phyloP scores from a whole-genome alignment of 1,284 basidiomycete genomes.

The Athelia sp. region DNA sequence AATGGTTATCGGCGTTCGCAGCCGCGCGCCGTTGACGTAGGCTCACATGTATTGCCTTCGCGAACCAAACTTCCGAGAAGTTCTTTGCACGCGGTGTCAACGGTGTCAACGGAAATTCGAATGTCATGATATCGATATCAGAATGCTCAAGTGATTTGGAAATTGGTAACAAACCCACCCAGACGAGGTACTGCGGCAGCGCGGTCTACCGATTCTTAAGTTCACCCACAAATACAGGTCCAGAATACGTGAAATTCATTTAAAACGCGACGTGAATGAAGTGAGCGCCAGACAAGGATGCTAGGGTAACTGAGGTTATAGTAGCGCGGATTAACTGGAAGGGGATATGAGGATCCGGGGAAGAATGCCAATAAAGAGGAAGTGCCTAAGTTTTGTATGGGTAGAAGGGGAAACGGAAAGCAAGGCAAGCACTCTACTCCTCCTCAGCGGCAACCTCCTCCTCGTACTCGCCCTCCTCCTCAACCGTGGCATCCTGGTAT shows the following conservation, averaged over 20 bases:
- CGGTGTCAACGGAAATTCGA: too few relatives aligned
- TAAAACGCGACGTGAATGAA: constrained; percentile 1
- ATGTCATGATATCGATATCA: too few relatives aligned
- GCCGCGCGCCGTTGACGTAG: too few relatives aligned
- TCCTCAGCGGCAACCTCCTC: constrained; percentile 62
- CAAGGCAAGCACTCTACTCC: constrained; percentile 34
- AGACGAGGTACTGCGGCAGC: too few relatives aligned
- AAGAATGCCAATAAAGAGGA: constrained; percentile 22
- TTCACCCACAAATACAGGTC: neutral
- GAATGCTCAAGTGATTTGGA: too few relatives aligned
- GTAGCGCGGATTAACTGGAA: constrained; percentile 1
- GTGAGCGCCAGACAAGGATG: neutral
- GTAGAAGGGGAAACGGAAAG: constrained; percentile 10
- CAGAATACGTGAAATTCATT: neutral
- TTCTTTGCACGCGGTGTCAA: too few relatives aligned
- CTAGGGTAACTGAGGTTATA: constrained; percentile 1
- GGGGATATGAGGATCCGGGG: neutral
- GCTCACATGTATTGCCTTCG: too few relatives aligned
- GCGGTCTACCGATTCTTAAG: too few relatives aligned
- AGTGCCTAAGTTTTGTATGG: constrained; percentile 28
- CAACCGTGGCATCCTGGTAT: constrained; percentile 92
- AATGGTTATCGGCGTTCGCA: too few relatives aligned
- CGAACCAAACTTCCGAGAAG: too few relatives aligned
- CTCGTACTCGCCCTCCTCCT: constrained; percentile 82
- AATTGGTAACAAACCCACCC: too few relatives aligned